Evolutionary conservation across 2,329 filamentous ascomycete genomes (phyloP), one percentile per base, ranked within the genome.

Genomic region (Fusarium sterilihyphosum): DNA sequence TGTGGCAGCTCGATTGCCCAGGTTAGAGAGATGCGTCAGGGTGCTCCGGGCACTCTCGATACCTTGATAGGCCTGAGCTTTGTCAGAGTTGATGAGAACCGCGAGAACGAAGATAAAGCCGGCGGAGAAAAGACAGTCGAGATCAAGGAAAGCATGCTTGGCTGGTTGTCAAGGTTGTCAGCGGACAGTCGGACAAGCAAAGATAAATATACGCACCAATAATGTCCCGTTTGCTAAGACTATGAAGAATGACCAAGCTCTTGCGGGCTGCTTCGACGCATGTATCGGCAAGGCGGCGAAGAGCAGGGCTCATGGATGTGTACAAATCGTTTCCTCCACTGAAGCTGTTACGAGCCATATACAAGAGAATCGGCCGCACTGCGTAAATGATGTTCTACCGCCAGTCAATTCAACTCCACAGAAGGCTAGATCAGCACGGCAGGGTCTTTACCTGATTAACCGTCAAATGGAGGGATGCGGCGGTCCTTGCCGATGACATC

Each of bases 41-140:
- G 69, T 52, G 20, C 56, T 59, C 40, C 71, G 58, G 12, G 66
- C 67, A 13, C 64, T 66, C 24, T 73, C 68, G 22, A 73, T 73
- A 2, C 64, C 71, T 56, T 60, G 20, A 37, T 24, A 49, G 12
- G 64, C 68, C 22, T 69, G 13, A 43, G 18, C 60, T 65, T n/a
- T 69, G 8, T 57, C 53, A 3, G 71, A 65, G 29, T 73, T 38
- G 37, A 69, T 71, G 13, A 70, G 62, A 8, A 69, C 68, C 1
- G 65, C 68, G 17, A 73, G 71, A 22, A 69, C 68, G 26, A 73
- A 73, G n/a, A 71, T 62, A 13, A 73, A 73, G 3, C 68, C 71
- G 35, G 65, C 50, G 4, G 71, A 73, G 40, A 71, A 73, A 13
- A 73, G 57, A 35, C 67, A 68, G 38, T 71, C 71, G 10, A 73